phyloP scores from a whole-genome alignment of 2,329 filamentous ascomycete species.

The Colletotrichum sp. region DNA sequence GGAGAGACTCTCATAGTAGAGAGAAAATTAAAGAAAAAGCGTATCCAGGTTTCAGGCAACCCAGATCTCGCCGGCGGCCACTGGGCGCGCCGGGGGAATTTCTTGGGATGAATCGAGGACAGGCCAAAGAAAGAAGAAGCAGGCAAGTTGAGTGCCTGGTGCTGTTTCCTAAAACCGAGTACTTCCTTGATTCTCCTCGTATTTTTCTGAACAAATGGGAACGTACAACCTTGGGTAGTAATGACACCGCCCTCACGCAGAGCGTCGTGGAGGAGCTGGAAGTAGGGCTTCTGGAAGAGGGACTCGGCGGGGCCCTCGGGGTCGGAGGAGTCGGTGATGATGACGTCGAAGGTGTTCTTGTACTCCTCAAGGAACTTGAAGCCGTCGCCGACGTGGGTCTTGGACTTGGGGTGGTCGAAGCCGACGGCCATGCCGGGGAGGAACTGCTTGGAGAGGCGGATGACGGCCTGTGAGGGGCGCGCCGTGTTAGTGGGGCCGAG shows the following conservation, averaged over 20 bases:
- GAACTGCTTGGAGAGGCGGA: slow-evolving; percentile 97
- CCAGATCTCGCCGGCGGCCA: slow-evolving; percentile 11
- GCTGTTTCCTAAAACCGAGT: neutral
- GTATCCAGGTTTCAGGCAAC: slow-evolving; percentile 1
- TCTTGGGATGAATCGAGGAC: slow-evolving; percentile 13
- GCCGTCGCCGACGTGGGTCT: slow-evolving; percentile 91
- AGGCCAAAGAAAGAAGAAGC: slow-evolving; percentile 27
- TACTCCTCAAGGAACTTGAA: slow-evolving; percentile 98
- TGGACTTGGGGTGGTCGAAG: slow-evolving; percentile 92
- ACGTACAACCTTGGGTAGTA: slow-evolving; percentile 99
- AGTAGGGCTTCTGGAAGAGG: slow-evolving; percentile 99
- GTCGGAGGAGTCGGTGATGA: slow-evolving; percentile 98
- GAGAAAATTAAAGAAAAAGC: neutral
- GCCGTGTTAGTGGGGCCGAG: neutral
- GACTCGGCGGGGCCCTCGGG: slow-evolving; percentile 95
- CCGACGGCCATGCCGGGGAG: slow-evolving; percentile 92
- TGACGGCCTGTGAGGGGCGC: slow-evolving; percentile 71
- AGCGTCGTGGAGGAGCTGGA: slow-evolving; percentile 88
- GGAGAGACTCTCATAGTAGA: neutral
- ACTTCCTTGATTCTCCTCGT: slow-evolving; percentile 19
- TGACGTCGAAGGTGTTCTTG: slow-evolving; percentile 98
- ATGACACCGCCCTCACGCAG: slow-evolving; percentile 96
- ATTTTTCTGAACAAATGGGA: slow-evolving; percentile 62
- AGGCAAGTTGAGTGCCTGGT: slow-evolving; percentile 31
- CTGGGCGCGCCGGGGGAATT: slow-evolving; percentile 1